Evolutionary conservation across 257 asterid species (phyloP).

Genomic region (Solanum sejunctum): DNA sequence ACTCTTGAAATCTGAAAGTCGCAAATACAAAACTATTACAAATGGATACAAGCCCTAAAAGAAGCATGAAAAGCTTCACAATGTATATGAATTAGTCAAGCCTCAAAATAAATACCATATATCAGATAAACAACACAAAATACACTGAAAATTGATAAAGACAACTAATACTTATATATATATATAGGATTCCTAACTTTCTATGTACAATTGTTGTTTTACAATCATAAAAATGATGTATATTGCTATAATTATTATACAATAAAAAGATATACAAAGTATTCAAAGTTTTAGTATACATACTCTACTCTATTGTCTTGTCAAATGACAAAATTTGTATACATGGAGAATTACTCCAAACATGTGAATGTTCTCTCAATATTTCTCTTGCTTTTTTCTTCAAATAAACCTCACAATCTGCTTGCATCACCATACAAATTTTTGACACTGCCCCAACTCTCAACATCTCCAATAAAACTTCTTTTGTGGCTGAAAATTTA

Average conservation of each 20-base stretch:
- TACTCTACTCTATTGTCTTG: neutral
- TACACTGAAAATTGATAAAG: neutral
- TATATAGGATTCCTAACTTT: neutral
- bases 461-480: conserved; percentile 43
- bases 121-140: too few relatives aligned
- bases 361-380: conserved; percentile 26
- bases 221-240: neutral
- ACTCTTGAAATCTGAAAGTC: too few relatives aligned
- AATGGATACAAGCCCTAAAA: too few relatives aligned
- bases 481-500: conserved; percentile 24
- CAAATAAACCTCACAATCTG: conserved; percentile 10
- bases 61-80: too few relatives aligned
- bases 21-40: too few relatives aligned
- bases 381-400: conserved; percentile 44
- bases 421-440: conserved; percentile 46
- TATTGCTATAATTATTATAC: neutral
- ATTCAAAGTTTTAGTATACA: neutral
- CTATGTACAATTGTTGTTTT: neutral
- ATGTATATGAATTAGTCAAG: too few relatives aligned
- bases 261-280: neutral
- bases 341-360: conserved; percentile 44
- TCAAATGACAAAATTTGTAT: conserved; percentile 17
- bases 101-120: too few relatives aligned
- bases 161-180: neutral
- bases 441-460: conserved; percentile 40